phyloP scores from a whole-genome alignment of 805 yeast species.

The Yarrowia sp. region DNA sequence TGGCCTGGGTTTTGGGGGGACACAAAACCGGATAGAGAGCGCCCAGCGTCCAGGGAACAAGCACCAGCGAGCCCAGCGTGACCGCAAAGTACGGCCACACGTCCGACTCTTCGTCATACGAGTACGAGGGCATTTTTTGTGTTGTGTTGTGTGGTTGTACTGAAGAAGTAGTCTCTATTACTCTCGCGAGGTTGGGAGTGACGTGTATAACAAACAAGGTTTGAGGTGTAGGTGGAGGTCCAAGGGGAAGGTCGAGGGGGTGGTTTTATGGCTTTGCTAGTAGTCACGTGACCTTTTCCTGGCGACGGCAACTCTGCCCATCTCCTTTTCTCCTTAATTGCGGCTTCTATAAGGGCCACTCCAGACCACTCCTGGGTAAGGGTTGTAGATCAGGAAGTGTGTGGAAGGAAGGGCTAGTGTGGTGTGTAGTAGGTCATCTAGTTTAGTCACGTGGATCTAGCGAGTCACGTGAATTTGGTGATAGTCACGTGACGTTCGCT shows the following conservation, averaged over 20 bases:
- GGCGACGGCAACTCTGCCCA: too few species aligned
- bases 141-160: background rate
- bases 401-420: background rate
- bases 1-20: constrained; percentile 7
- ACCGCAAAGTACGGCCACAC: constrained; percentile 90
- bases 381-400: constrained; percentile 2
- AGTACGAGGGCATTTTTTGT: constrained; percentile 45
- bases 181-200: background rate
- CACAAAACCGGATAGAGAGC: constrained; percentile 15
- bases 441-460: background rate
- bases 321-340: too few species aligned
- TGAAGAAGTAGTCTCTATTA: background rate
- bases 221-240: background rate
- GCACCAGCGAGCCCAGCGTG: constrained; percentile 64
- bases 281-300: too few species aligned
- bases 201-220: background rate
- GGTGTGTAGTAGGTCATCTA: too few species aligned
- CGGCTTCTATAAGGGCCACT: too few species aligned
- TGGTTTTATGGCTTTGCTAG: too few species aligned
- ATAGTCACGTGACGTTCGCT: too few species aligned
- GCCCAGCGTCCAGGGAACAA: constrained; percentile 58
- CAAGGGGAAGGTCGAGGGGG: too few species aligned
- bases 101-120: constrained; percentile 84
- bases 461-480: background rate
- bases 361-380: too few species aligned